Base-by-base conservation (phyloP, 1,284 basidiomycete species). In the Cutaneotrichosporon spelunceum region DNA sequence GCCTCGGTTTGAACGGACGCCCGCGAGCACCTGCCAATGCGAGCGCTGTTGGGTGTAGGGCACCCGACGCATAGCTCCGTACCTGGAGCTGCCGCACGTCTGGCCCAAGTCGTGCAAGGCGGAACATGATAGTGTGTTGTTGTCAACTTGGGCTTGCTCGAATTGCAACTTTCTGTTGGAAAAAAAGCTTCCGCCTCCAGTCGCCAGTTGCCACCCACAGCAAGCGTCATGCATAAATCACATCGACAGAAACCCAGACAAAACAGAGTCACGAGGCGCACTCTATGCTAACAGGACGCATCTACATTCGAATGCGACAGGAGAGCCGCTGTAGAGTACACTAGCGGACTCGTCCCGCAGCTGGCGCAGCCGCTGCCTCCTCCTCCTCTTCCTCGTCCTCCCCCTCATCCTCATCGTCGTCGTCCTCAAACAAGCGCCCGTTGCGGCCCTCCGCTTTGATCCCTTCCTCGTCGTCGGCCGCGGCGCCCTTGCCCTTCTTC, bases 401-500 rank as follows among this genome's bases (percentile, higher is more conserved):
- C 23, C 69, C 72, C 11, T 70, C 73, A 13, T 67, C 68, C 13
- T 67, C 67, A 34, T 72, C 70, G 55, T 72, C 71, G 34, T 72
- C 72, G 58, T 74, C 72, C 55, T 74, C 72, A 49, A 74, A 74
- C 64, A 74, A 61, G 27, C 59, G 56, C 34, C 72, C 72, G 59
- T 71, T 68, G 29, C 63, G 57, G 23, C 39, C 54, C 52, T 59
- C 61, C 10, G 57, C 56, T 33, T 34, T 53, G 21, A 23, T 36
- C 14, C 27, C 33, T 30, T 45, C 44, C 11, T 44, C 36, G 23
- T 54, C 62, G 24, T 50, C 61, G 53, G 34, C 60, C 16, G 13
- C 36, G 2, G 54, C 55, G 13, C 44, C 50, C 19, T 54, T 27
- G 11, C 54, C 61, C 48, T 64, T 67, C 68, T 91, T 86, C 90